A percentile compares a stretch with the other conserved stretches of the same genome.
Evolutionary conservation across 352 stramenopile genomes (phyloP).

Genomic region (Phytophthora nicotianae): DNA sequence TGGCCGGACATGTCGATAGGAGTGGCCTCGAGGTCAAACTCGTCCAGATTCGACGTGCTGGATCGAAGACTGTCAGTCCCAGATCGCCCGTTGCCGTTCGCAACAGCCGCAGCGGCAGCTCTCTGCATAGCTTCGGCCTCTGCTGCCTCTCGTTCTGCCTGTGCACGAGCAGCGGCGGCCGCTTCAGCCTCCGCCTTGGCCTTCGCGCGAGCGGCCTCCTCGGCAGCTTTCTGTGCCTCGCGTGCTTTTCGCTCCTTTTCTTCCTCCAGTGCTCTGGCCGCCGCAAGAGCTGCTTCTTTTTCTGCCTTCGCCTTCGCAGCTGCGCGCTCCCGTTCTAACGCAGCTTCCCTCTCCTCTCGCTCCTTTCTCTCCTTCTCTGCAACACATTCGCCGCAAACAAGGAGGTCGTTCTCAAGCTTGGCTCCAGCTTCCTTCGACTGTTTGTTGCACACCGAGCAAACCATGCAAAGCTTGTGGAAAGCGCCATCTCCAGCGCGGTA

Average conservation of each 20-base stretch:
- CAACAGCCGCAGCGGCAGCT: constrained; percentile 35
- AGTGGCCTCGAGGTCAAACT: constrained; percentile 74
- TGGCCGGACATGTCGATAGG: constrained; percentile 39
- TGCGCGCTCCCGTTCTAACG: constrained; percentile 45
- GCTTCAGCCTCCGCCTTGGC: constrained; percentile 38
- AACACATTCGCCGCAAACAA: constrained; percentile 64
- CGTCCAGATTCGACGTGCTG: constrained; percentile 54
- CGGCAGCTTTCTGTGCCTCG: constrained; percentile 34
- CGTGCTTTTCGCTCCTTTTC: constrained; percentile 49
- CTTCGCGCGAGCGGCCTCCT: constrained; percentile 47
- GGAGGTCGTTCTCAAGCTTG: constrained; percentile 56
- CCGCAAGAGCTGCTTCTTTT: constrained; percentile 56
- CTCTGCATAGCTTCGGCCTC: constrained; percentile 34
- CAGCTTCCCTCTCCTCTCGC: constrained; percentile 54
- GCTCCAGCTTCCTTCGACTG: constrained; percentile 63
- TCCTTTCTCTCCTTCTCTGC: constrained; percentile 58
- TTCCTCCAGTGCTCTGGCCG: constrained; percentile 49
- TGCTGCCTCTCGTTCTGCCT: constrained; percentile 40
- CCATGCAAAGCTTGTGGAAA: constrained; percentile 85
- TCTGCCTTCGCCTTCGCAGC: constrained; percentile 52
- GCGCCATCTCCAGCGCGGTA: constrained; percentile 64
- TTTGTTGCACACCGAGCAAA: constrained; percentile 75
- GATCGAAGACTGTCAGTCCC: constrained; percentile 37
- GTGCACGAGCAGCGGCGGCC: constrained; percentile 26
- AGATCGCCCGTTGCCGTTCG: constrained; percentile 31